Base-by-base conservation (phyloP, 2,329 filamentous ascomycete species). In the Alternaria novae-zelandiae region DNA sequence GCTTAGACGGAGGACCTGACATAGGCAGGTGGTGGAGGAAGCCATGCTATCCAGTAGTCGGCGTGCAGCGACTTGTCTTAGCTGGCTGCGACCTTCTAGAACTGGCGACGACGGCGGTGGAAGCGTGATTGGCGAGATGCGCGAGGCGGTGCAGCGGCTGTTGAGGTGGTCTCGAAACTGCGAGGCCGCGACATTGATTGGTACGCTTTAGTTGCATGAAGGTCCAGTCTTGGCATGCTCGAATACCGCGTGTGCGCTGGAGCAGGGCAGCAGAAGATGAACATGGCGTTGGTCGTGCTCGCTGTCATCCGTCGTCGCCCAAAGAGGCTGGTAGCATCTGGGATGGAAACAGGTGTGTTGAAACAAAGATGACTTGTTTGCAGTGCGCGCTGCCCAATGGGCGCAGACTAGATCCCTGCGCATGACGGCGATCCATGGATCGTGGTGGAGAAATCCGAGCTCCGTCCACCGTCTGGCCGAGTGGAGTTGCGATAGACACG, bases 71-170 rank as follows among this genome's bases (percentile, higher is more conserved):
- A 53, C 43, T 20, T 53, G 54, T 58, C 56, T 53, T 47, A 60
- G 66, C 58, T 64, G 61, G 59, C 54, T 41, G 58, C 49, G 63
- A 62, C 61, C 63, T 73, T 73, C 68, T 70, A 69, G 72, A 74
- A 73, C 55, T 46, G 45, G 54, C 28, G 68, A 41, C 59, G 55
- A 56, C 28, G 53, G 57, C 36, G 58, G 43, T 41, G 54, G 57
- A 44, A 26, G 17, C 13, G 55, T 66, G 53, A 69, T 70, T 70
- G 68, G 64, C 54, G 49, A 26, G 11, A 57, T 21, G 58, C 55
- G 26, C 62, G 74, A 73, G 74, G 74, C 74, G 70, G 74, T 75
- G 74, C 72, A 72, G 73, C 72, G 74, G 71, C 67, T 75, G 68
- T 57, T 71, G 73, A 66, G 63, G 70, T 55, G 45, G 58, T 59